A percentile compares a stretch with the other conserved stretches of the same genome.
Conservation (phyloP, 805 yeast species). For the Hanseniaspora occidentalis region DNA sequence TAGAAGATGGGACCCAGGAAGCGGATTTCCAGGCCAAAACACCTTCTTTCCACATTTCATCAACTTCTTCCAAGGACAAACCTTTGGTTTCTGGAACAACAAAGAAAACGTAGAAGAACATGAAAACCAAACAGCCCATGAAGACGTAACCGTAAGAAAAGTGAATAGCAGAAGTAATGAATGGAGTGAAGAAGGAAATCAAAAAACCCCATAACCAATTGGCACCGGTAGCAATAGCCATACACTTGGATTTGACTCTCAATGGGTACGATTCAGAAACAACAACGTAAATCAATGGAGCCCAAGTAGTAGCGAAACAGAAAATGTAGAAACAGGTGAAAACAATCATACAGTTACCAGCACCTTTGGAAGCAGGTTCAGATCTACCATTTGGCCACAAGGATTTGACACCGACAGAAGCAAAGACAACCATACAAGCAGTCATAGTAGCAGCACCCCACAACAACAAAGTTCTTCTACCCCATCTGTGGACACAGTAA, state of each 20-base stretch:
- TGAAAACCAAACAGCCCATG: conserved; percentile 46
- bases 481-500: conserved; percentile 36
- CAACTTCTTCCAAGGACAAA: conserved; percentile 71
- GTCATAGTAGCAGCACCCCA: conserved; percentile 36
- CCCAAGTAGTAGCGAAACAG: conserved; percentile 63
- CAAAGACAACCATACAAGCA: conserved; percentile 32
- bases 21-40: conserved; percentile 36
- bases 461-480: conserved; percentile 34
- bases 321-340: conserved; percentile 39
- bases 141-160: conserved; percentile 61
- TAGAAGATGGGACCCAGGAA: conserved; percentile 39
- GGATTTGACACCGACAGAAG: conserved; percentile 43
- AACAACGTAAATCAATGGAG: conserved; percentile 50
- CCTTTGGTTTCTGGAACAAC: conserved; percentile 72
- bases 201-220: conserved; percentile 56
- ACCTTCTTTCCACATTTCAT: conserved; percentile 40
- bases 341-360: conserved; percentile 28
- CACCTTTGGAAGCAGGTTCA: conserved; percentile 14
- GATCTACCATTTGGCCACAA: conserved; percentile 25
- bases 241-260: conserved; percentile 46
- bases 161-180: conserved; percentile 51
- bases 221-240: conserved; percentile 44
- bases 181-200: conserved; percentile 64
- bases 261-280: conserved; percentile 57
- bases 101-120: conserved; percentile 58